Evolutionary conservation across 495 filamentous ascomycete species (phyloP).

Genomic region (Penicillium alfredii): DNA sequence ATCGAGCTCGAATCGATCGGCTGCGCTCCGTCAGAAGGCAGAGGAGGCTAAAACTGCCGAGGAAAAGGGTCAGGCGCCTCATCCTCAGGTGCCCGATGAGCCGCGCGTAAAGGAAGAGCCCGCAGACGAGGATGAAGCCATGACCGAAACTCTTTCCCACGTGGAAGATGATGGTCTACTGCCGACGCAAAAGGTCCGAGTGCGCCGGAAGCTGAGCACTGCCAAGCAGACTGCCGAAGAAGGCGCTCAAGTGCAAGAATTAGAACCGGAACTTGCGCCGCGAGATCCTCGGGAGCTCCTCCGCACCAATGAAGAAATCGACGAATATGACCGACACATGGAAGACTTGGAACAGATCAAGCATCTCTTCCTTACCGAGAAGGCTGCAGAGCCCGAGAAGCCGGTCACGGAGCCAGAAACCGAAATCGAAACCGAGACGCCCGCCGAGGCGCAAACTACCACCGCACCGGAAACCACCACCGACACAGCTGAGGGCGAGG

Average conservation of each 20-base stretch:
- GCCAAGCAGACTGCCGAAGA: slow-evolving; percentile 3
- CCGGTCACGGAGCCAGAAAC: slow-evolving; percentile 11
- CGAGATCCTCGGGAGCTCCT: slow-evolving; percentile 33
- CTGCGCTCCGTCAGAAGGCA: slow-evolving; percentile 35
- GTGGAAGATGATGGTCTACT: slow-evolving; percentile 36
- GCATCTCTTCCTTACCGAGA: slow-evolving; percentile 27
- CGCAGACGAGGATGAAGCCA: slow-evolving; percentile 33
- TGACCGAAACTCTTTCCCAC: slow-evolving; percentile 29
- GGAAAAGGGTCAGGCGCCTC: too few species aligned
- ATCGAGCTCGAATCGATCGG: slow-evolving; percentile 41
- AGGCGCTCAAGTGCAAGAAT: slow-evolving; percentile 11
- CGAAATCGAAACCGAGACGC: slow-evolving; percentile 6
- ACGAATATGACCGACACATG: slow-evolving; percentile 41
- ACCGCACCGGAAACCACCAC: slow-evolving; percentile 6
- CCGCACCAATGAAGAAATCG: slow-evolving; percentile 42
- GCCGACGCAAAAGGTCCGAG: slow-evolving; percentile 35
- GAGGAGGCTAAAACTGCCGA: slow-evolving; percentile 27
- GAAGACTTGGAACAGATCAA: slow-evolving; percentile 36
- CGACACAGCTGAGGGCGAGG: slow-evolving; percentile 10
- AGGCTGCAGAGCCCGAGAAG: slow-evolving; percentile 20
- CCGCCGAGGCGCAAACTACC: not conserved
- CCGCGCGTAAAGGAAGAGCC: slow-evolving; percentile 42
- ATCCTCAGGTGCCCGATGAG: too few species aligned
- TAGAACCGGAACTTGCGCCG: slow-evolving; percentile 6
- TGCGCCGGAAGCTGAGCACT: slow-evolving; percentile 33